Evolutionary conservation across 352 stramenopile species (phyloP), one percentile per base, ranked within the genome.

Genomic region (Thalassiosira mediterranea): DNA sequence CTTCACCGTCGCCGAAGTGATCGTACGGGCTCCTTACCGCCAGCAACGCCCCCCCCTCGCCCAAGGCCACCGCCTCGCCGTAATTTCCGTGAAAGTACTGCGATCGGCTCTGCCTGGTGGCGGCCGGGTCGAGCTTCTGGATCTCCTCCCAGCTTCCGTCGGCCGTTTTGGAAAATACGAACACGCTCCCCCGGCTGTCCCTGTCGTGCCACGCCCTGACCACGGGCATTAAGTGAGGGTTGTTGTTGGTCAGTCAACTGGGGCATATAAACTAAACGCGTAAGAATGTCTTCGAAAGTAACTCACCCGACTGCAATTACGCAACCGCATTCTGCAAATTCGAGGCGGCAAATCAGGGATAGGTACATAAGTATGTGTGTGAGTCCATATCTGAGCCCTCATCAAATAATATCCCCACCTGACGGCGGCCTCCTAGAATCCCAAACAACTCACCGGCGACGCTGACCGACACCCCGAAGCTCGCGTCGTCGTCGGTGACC

Each of bases 141-240:
- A 38, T 19, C 47, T 71, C 46, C 5, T 25, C 38, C 61, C 61
- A 71, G 4, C 10, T 26, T n/a, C 46, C 61, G 44, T 53, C 44
- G n/a, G 2, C 19, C n/a, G 2, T 49, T 21, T 51, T 71, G 5
- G 10, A 23, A 25, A 37, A 71, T 11, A 71, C 34, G 46, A 59
- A 47, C 5, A 51, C 61, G 42, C 61, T 71, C 3, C 61, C 61
- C 2, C 61, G 61, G 40, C 31, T 51, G 5, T 71, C 46, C 11
- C 61, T 47, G 25, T 71, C 61, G 19, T 71, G 59, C 59, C 59
- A 69, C 19, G 59, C 34, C 56, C 32, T 52, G 56, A 8, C 44
- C 4, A 28, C 44, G 13, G 34, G 13, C 34, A 42, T 13, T 13
- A 13, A 42, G 34, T 42, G 34, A 42, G 34, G 7, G 34, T 13